Evolutionary conservation across 139 green algal species (phyloP), one percentile per base, ranked within the genome.

Genomic region (Chlorokybus atmophyticus): DNA sequence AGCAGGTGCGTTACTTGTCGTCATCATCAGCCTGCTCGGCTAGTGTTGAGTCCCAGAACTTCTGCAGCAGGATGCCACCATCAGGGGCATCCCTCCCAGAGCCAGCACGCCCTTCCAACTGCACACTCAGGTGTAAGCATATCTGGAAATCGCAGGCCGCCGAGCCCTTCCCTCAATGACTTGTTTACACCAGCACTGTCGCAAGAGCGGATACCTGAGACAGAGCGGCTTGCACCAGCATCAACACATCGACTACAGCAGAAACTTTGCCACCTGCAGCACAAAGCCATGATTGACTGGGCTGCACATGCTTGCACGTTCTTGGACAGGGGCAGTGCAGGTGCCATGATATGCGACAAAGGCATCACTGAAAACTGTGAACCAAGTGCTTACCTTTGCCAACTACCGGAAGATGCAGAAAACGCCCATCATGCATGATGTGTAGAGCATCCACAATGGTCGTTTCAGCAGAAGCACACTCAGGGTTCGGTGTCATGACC

Each of bases 401-500:
- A 6, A 71, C 56, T 27, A 68, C 39, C 8, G 57, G 64, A 0
- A 73, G 47, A 32, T 73, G 64, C 4, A 73, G 48, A 24, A 64
- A 73, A 21, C 38, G 66, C 3, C 58, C 64, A 25, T 73, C 64
- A 55, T 73, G 64, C 57, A 73, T 64, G 25, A 50, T 73, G 64
- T 73, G 57, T 5, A 73, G n/a, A 25, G 62, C 62, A 60, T 71
- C 62, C 55, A 71, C 56, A 17, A 71, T 66, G n/a, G 35, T 62
- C 26, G 35, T 61, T 28, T 27, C 56, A 10, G 64, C 19, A 10
- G 29, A 8, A 8, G 57, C 57, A 48, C 40, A 68, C 42, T 73
- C 64, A 17, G 64, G 64, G 19, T 62, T 73, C 17, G 29, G 29
- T 14, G 64, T 73, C 64, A 73, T 73, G 7, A 68, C 64, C 64